Evolutionary conservation across 257 asterid species (phyloP).

Genomic region (Scutellaria baicalensis): DNA sequence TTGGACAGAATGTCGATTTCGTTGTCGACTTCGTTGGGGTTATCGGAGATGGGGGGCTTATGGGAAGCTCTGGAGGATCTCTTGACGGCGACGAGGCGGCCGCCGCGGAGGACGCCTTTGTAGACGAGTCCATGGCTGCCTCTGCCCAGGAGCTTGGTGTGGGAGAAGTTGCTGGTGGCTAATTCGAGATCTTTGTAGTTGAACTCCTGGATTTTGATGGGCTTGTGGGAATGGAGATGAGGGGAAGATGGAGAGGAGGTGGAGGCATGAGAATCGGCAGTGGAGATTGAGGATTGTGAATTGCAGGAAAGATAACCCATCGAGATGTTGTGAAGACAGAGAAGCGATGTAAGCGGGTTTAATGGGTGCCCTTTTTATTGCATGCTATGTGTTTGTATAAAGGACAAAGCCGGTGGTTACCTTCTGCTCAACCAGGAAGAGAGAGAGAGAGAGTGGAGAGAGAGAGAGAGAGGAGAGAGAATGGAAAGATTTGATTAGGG

Average conservation of each 20-base stretch:
- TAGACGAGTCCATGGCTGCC: constrained; percentile 91
- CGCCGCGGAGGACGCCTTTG: constrained; percentile 66
- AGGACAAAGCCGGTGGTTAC: background rate
- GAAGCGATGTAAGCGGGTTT: too few species aligned
- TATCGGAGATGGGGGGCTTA: constrained; percentile 18
- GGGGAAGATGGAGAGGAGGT: constrained; percentile 18
- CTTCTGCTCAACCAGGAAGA: background rate
- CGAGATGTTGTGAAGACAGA: background rate
- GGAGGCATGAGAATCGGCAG: constrained; percentile 32
- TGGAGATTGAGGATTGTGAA: constrained; percentile 51
- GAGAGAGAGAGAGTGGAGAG: background rate
- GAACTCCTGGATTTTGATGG: constrained; percentile 64
- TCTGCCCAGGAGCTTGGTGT: constrained; percentile 55
- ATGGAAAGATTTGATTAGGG: too few species aligned
- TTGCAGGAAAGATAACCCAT: constrained; percentile 88
- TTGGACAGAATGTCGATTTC: constrained; percentile 66
- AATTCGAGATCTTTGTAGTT: constrained; percentile 57
- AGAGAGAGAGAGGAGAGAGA: background rate
- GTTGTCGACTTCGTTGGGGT: constrained; percentile 62
- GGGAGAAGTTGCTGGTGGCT: constrained; percentile 77
- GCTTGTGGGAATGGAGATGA: constrained; percentile 13
- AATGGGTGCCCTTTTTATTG: background rate
- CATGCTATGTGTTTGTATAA: background rate
- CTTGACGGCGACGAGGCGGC: constrained; percentile 77
- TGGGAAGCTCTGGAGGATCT: constrained; percentile 41